Percentiles rank a stretch among this genome's conserved stretches.
phyloP scores from a whole-genome alignment of 257 asterid genomes.

The Primulina tabacum region DNA sequence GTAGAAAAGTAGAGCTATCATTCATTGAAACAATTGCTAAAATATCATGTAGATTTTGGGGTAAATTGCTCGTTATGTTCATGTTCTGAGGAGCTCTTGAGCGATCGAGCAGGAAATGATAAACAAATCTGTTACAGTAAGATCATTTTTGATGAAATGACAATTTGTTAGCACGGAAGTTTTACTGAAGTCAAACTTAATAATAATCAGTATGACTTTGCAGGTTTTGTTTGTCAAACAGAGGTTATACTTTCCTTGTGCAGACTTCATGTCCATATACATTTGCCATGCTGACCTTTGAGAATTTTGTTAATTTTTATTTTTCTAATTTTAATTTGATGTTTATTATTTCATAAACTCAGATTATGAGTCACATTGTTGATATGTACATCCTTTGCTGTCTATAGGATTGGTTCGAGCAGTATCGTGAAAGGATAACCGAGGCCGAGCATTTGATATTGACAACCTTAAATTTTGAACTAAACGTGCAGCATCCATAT shows the following conservation, averaged over 20 bases:
- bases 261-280: background rate
- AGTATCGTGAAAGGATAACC: conserved; percentile 76
- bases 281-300: background rate
- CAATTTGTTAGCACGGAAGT: too few relatives aligned
- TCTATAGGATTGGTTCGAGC: conserved; percentile 91
- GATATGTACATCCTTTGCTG: conserved; percentile 30
- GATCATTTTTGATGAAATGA: too few relatives aligned
- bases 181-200: too few relatives aligned
- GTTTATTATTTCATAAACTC: background rate
- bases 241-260: too few relatives aligned
- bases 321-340: too few relatives aligned
- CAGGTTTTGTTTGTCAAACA: too few relatives aligned
- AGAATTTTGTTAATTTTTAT: background rate
- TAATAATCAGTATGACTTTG: too few relatives aligned
- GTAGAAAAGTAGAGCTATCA: conserved; percentile 16
- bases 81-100: background rate
- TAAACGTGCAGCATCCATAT: conserved; percentile 92
- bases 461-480: conserved; percentile 90
- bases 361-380: background rate
- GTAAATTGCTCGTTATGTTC: too few relatives aligned
- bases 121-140: background rate
- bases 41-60: background rate
- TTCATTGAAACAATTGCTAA: background rate
- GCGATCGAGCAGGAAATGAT: background rate
- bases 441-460: conserved; percentile 91